Conservation (phyloP, 129 eudicot species). For the carrot (Daucus carota) region DNA sequence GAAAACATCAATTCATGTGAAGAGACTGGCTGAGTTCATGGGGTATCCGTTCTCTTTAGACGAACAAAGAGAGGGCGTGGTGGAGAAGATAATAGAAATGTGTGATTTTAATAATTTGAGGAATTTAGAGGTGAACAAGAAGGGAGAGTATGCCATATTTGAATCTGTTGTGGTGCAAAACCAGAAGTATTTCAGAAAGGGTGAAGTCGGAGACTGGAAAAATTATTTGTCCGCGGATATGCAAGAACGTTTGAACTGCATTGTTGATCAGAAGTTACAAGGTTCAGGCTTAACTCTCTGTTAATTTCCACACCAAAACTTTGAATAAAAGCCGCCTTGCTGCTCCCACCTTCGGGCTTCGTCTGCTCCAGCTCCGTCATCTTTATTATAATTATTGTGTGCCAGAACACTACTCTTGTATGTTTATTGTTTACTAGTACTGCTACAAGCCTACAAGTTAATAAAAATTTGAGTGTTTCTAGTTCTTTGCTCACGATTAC, state of each 20-base stretch:
- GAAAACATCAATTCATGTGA: background rate
- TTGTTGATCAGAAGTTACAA: background rate
- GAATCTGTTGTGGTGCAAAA: slow-evolving; percentile 10
- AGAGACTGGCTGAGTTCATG: background rate
- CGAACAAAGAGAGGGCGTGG: background rate
- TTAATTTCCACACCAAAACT: background rate
- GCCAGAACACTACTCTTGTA: background rate
- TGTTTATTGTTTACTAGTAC: background rate
- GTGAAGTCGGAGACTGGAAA: slow-evolving; percentile 10
- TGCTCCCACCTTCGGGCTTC: background rate
- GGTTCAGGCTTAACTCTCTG: slow-evolving; percentile 11
- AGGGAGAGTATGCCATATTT: slow-evolving; percentile 6
- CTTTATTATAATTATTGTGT: background rate
- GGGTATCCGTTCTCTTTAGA: slow-evolving; percentile 6
- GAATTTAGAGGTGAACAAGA: slow-evolving; percentile 10
- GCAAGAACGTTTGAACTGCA: background rate
- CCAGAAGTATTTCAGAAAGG: slow-evolving; percentile 1
- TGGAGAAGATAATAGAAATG: background rate
- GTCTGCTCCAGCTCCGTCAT: background rate
- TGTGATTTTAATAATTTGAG: slow-evolving; percentile 5
- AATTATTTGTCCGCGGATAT: background rate
- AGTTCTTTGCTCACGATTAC: background rate
- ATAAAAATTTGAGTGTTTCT: background rate
- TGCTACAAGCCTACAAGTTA: background rate
- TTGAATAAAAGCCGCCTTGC: background rate